These are phyloP conservation scores for Suhomyces faveliae DNA, from an alignment of 805 yeast species.

Conservation along the genomic window DNA sequence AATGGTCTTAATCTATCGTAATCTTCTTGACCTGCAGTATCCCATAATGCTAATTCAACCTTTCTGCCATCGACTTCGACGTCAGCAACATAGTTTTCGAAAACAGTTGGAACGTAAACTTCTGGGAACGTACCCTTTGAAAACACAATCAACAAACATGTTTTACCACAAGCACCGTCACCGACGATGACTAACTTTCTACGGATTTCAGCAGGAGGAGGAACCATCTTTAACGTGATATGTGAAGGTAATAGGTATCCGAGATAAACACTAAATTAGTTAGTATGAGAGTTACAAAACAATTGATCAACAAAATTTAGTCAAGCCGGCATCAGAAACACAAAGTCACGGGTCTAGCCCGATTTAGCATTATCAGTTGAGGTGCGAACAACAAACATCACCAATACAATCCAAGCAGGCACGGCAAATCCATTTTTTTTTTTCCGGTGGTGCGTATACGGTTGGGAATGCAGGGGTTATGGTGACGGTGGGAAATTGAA, in stretches of 20 bases:
- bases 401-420: not conserved
- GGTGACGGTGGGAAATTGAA: not conserved
- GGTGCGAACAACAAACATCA: not conserved
- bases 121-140: constrained; percentile 32
- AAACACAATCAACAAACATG: constrained; percentile 32
- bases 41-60: constrained; percentile 52
- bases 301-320: not conserved
- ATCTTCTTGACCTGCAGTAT: constrained; percentile 89
- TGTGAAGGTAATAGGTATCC: constrained; percentile 3
- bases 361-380: not conserved
- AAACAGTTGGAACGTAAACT: constrained; percentile 51
- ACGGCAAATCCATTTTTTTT: not conserved
- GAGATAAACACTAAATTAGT: not conserved
- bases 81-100: constrained; percentile 96
- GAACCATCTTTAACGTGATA: constrained; percentile 28
- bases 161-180: constrained; percentile 34
- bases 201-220: constrained; percentile 46
- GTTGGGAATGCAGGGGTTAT: not conserved
- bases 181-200: constrained; percentile 33
- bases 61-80: constrained; percentile 61
- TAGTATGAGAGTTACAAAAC: not conserved
- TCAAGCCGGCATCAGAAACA: not conserved
- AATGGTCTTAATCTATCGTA: constrained; percentile 52
- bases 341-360: not conserved
- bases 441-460: not conserved